Evolutionary conservation across 2,329 filamentous ascomycete genomes (phyloP), one percentile per base, ranked within the genome.

Genomic region (Exserohilum turcica): DNA sequence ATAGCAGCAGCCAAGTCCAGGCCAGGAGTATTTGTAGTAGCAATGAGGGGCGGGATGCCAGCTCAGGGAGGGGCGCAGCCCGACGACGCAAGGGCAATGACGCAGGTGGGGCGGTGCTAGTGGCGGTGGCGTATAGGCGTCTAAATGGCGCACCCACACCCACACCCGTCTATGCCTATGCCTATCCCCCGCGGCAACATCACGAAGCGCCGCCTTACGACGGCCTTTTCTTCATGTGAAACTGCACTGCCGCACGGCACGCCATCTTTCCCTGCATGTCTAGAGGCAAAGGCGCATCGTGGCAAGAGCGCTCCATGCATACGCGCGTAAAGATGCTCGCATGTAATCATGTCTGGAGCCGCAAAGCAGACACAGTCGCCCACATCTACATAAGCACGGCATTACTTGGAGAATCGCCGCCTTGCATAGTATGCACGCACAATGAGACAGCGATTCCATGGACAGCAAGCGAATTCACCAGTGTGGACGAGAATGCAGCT

Each of bases 91-190:
- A 43, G 48, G 47, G 39, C 51, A 38, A 56, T 64, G 61, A 64
- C 61, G 61, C 62, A 56, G 37, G 59, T 53, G 60, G 58, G 60
- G 60, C 60, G 57, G 59, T 63, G 60, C 57, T 50, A 48, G 51
- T 50, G 51, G 51, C 21, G 7, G 21, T 24, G 21, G 21, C 48
- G 48, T 38, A 32, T 49, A 31, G 46, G 27, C 28, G 38, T 39
- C 46, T 29, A 36, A 35, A 37, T 38, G 43, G 43, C 53, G 54
- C 56, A 55, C 54, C 57, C n/a, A n/a, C n/a, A n/a, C n/a, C n/a
- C n/a, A n/a, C n/a, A n/a, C n/a, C n/a, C n/a, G n/a, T n/a, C n/a
- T n/a, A n/a, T n/a, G n/a, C n/a, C n/a, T n/a, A n/a, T n/a, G n/a
- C n/a, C n/a, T n/a, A n/a, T n/a, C n/a, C 54, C 42, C 48, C 44